phyloP scores from a whole-genome alignment of 495 filamentous ascomycete genomes.

The Penicillium antarcticum region DNA sequence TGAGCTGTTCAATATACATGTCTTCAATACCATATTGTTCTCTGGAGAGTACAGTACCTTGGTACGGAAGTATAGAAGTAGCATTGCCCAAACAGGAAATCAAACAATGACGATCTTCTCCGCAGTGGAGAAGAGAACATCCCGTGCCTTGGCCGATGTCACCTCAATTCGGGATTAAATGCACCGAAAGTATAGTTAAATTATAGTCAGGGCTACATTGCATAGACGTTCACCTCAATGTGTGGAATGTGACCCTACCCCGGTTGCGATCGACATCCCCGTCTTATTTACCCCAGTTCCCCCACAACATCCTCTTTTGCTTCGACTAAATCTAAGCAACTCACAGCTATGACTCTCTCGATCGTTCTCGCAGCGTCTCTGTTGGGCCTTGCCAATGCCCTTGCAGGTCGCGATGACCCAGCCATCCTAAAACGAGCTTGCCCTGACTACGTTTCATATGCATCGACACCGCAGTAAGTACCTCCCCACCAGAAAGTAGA shows the following conservation, averaged over 20 bases:
- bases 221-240: background rate
- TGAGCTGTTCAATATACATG: slow-evolving; percentile 18
- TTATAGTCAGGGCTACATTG: background rate
- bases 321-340: background rate
- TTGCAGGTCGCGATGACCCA: slow-evolving; percentile 26
- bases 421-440: slow-evolving; percentile 41
- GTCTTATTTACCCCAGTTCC: slow-evolving; percentile 9
- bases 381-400: slow-evolving; percentile 20
- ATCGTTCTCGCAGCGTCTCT: slow-evolving; percentile 25
- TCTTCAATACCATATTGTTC: no score
- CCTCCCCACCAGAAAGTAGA: background rate
- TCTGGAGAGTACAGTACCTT: no score
- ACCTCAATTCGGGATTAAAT: slow-evolving; percentile 14
- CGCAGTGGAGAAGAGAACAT: slow-evolving; percentile 24
- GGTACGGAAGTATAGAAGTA: background rate
- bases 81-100: slow-evolving; percentile 1
- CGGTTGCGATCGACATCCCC: slow-evolving; percentile 22
- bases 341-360: slow-evolving; percentile 14
- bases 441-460: slow-evolving; percentile 50
- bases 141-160: slow-evolving; percentile 21
- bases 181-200: slow-evolving; percentile 2
- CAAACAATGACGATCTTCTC: slow-evolving; percentile 24
- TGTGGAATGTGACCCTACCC: slow-evolving; percentile 15
- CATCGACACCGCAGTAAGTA: slow-evolving; percentile 44
- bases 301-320: background rate